These are phyloP conservation scores for Scleromitrula shiraiana DNA, from an alignment of 2,329 filamentous ascomycete species.

Conservation along the genomic window DNA sequence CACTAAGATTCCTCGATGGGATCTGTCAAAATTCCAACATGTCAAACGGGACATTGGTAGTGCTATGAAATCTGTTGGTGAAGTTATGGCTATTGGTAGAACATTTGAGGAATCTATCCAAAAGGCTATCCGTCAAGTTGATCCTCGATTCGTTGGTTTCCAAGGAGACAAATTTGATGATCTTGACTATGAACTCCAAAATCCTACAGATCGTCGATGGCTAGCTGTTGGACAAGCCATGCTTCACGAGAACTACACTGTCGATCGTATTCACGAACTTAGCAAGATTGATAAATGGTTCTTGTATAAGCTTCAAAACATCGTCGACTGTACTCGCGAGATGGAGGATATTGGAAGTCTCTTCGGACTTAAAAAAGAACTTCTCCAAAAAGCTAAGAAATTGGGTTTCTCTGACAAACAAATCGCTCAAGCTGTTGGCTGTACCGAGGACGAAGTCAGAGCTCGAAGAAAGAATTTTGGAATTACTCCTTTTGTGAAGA, in stretches of 20 bases:
- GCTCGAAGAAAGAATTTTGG: constrained; percentile 77
- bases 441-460: constrained; percentile 83
- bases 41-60: constrained; percentile 96
- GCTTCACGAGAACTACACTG: constrained; percentile 92
- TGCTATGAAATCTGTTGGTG: constrained; percentile 97
- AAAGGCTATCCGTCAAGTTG: constrained; percentile 95
- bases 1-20: constrained; percentile 97
- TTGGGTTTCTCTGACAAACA: constrained; percentile 96
- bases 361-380: constrained; percentile 77
- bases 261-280: constrained; percentile 84
- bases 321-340: constrained; percentile 82
- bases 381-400: constrained; percentile 89
- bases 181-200: constrained; percentile 79
- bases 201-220: constrained; percentile 95
- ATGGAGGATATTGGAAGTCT: constrained; percentile 78
- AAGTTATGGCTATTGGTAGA: constrained; percentile 98
- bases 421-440: constrained; percentile 78
- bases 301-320: constrained; percentile 94
- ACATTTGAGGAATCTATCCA: constrained; percentile 99
- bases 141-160: constrained; percentile 85
- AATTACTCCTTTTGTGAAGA: constrained; percentile 94
- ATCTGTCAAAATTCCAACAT: constrained; percentile 97
- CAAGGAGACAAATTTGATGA: constrained; percentile 93
- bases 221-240: constrained; percentile 95
- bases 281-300: constrained; percentile 99